A percentile compares a stretch with the other conserved stretches of the same genome.
These are phyloP conservation scores for Picochlorum sp. DNA, from an alignment of 139 green algal species.

Conservation along the genomic window DNA sequence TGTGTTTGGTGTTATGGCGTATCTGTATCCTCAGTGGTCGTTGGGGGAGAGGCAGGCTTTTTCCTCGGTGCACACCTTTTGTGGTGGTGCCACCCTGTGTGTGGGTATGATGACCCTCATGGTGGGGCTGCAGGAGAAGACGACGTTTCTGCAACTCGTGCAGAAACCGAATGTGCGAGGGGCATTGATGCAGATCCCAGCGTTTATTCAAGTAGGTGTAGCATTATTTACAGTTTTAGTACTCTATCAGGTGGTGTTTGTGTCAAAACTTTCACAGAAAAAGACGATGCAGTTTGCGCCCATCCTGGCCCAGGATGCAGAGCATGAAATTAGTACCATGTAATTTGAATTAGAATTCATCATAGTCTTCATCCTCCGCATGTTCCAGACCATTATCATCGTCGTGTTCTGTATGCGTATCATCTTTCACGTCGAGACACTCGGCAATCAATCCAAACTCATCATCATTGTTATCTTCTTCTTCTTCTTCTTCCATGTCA, in stretches of 20 bases:
- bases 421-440: too few relatives aligned
- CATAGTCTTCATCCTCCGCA: background rate
- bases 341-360: background rate
- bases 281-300: too few relatives aligned
- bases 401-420: too few relatives aligned
- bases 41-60: conserved; percentile 7
- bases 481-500: background rate
- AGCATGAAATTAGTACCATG: too few relatives aligned
- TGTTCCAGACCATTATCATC: too few relatives aligned
- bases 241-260: conserved; percentile 27
- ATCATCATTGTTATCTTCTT: background rate
- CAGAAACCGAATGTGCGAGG: conserved; percentile 25
- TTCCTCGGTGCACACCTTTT: conserved; percentile 29
- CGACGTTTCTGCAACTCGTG: conserved; percentile 40
- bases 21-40: conserved; percentile 28
- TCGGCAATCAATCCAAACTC: background rate
- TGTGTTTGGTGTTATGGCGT: conserved; percentile 14
- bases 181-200: conserved; percentile 24
- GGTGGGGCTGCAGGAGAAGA: conserved; percentile 53
- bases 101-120: conserved; percentile 34
- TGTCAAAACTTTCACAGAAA: too few relatives aligned
- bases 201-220: conserved; percentile 28
- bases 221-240: conserved; percentile 19
- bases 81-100: conserved; percentile 22
- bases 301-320: too few relatives aligned